Conservation (phyloP, 495 filamentous ascomycete species). For the Aspergillus indologenus region DNA sequence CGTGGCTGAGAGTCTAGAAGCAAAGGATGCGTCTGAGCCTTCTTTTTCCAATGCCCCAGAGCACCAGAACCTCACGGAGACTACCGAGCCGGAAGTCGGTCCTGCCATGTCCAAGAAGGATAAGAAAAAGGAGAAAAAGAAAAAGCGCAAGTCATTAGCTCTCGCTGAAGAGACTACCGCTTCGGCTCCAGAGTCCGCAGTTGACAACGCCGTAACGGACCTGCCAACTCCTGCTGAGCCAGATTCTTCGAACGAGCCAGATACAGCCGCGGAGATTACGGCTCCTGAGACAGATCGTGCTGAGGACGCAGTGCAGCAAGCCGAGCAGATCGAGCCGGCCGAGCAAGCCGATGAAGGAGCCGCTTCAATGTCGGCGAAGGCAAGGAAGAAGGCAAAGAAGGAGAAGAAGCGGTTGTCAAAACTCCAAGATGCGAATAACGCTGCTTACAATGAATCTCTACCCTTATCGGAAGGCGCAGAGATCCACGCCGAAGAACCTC, state of each 20-base stretch:
- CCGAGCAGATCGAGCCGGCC: slow-evolving; percentile 12
- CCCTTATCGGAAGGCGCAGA: neutral
- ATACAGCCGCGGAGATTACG: neutral
- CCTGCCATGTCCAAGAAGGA: slow-evolving; percentile 36
- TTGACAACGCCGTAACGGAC: neutral
- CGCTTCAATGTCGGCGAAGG: slow-evolving; percentile 32
- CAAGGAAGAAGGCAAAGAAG: slow-evolving; percentile 47
- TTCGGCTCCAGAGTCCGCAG: neutral
- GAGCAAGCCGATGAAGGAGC: slow-evolving; percentile 24
- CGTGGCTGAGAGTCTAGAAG: neutral
- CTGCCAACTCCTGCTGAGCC: slow-evolving; percentile 7
- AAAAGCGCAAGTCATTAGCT: slow-evolving; percentile 38
- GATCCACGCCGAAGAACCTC: slow-evolving; percentile 16
- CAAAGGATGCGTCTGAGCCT: neutral
- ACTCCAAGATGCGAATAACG: slow-evolving; percentile 22
- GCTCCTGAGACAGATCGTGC: slow-evolving; percentile 2
- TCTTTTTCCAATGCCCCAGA: slow-evolving; percentile 11
- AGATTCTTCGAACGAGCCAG: slow-evolving; percentile 11
- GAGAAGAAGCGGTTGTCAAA: slow-evolving; percentile 45
- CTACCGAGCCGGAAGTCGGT: slow-evolving; percentile 15
- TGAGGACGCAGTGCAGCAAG: slow-evolving; percentile 11
- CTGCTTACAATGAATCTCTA: slow-evolving; percentile 1
- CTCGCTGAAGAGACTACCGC: slow-evolving; percentile 20
- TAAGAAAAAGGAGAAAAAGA: slow-evolving; percentile 40
- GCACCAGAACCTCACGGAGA: slow-evolving; percentile 9